Evolutionary conservation across 345 rosid genomes (phyloP), one percentile per base, ranked within the genome.

Genomic region (Syzygium jambos): DNA sequence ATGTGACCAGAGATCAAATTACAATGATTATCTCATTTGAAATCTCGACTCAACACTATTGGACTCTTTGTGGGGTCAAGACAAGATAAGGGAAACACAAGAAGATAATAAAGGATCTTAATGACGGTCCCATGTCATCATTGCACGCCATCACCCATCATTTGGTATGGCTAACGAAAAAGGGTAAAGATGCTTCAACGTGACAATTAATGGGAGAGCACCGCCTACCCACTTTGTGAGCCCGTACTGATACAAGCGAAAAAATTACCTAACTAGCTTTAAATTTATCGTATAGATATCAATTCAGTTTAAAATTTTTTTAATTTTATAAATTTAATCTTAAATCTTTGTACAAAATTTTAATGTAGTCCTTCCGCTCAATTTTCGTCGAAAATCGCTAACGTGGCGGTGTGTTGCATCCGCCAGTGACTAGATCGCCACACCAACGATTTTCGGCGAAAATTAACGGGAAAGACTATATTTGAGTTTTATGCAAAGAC

Each of bases 71-170:
- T 78, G 9, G 87, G 86, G 88, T 85, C 86, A 55, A 87, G 87
- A 90, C 86, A 55, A 87, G 87, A 90, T 73, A 87, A 88, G 86
- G 85, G 84, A 87, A 87, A 73, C 61, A 41, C 83, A 51, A 87
- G 86, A 84, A 87, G 49, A 80, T 61, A 84, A 59, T 19, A 73
- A 73, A 73, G 82, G 49, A 73, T 21, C 82, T 38, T 17, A 59
- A 65, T 85, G 84, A 52, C 90, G 93, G 93, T 84, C 95, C 94
- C 93, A 87, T 63, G 86, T 82, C 88, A 93, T 92, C 89, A 94
- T 93, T 88, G 86, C 89, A 85, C 86, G 89, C 52, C 93, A 91
- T 91, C 89, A 88, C 90, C 89, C 90, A 86, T 87, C 86, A 88
- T 87, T 90, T 84, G 88, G 85, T 85, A 89, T 89, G 86, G 87